Evolutionary conservation across 2,329 filamentous ascomycete species (phyloP).

Genomic region (Stromatinia cepivora): DNA sequence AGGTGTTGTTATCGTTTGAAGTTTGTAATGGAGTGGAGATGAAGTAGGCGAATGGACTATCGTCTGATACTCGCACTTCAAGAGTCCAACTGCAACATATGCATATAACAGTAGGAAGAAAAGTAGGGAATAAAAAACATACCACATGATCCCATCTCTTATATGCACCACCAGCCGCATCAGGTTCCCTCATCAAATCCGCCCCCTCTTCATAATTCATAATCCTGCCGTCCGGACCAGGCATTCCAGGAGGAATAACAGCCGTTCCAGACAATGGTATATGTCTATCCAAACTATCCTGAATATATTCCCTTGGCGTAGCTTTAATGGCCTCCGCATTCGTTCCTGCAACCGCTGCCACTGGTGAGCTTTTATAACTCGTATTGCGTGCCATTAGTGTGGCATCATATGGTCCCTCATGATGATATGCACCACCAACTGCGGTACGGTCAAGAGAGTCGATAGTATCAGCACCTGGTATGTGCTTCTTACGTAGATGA

Average conservation of each 20-base stretch:
- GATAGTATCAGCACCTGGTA: conserved; percentile 73
- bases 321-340: conserved; percentile 78
- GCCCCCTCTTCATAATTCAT: conserved; percentile 84
- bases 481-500: conserved; percentile 64
- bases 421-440: conserved; percentile 72
- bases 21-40: background rate
- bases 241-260: conserved; percentile 69
- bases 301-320: conserved; percentile 75
- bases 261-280: conserved; percentile 81
- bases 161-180: conserved; percentile 71
- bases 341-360: conserved; percentile 71
- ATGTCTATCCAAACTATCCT: conserved; percentile 70
- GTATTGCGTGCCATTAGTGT: conserved; percentile 73
- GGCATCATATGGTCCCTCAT: conserved; percentile 88
- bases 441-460: conserved; percentile 71
- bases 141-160: conserved; percentile 74
- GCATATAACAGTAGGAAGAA: background rate
- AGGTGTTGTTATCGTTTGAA: background rate
- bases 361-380: conserved; percentile 61
- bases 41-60: background rate
- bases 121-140: conserved; percentile 45
- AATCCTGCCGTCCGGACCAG: conserved; percentile 65
- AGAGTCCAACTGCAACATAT: background rate
- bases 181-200: conserved; percentile 76
- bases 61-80: background rate